Evolutionary conservation across 768 basidiomycete genomes (phyloP).

Genomic region (Psilocybe tampanensis): DNA sequence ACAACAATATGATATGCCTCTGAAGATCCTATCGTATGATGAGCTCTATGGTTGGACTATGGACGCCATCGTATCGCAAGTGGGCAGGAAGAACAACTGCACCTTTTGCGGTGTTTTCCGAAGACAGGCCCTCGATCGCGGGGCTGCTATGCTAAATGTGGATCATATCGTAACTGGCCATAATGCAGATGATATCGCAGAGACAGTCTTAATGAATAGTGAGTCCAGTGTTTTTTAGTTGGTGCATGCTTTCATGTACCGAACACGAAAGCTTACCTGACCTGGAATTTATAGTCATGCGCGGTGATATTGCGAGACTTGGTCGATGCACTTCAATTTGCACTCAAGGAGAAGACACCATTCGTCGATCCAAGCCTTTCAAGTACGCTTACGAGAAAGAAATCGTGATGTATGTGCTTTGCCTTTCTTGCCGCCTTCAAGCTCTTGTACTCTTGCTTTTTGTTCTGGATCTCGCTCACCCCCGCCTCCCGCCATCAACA

Average conservation of each 20-base stretch:
- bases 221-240: conserved; percentile 29
- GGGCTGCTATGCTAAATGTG: conserved; percentile 84
- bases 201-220: conserved; percentile 99
- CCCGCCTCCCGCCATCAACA: conserved; percentile 31
- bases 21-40: conserved; percentile 95
- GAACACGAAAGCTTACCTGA: conserved; percentile 8
- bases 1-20: conserved; percentile 90
- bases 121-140: conserved; percentile 93
- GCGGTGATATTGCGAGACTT: conserved; percentile 94
- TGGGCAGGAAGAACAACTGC: conserved; percentile 97
- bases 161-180: conserved; percentile 99
- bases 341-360: conserved; percentile 95
- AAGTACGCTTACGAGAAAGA: conserved; percentile 99
- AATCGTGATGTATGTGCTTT: conserved; percentile 84
- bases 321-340: conserved; percentile 94
- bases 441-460: neutral
- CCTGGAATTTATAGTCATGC: conserved; percentile 70
- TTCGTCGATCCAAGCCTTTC: conserved; percentile 98
- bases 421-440: neutral
- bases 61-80: conserved; percentile 93
- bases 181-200: conserved; percentile 98
- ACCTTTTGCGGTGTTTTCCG: conserved; percentile 99
- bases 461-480: conserved; percentile 1
- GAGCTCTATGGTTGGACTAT: conserved; percentile 99
- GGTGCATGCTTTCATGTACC: neutral